Evolutionary conservation across 768 basidiomycete genomes (phyloP).

Genomic region (Krasilnikovozyma curviuscula): DNA sequence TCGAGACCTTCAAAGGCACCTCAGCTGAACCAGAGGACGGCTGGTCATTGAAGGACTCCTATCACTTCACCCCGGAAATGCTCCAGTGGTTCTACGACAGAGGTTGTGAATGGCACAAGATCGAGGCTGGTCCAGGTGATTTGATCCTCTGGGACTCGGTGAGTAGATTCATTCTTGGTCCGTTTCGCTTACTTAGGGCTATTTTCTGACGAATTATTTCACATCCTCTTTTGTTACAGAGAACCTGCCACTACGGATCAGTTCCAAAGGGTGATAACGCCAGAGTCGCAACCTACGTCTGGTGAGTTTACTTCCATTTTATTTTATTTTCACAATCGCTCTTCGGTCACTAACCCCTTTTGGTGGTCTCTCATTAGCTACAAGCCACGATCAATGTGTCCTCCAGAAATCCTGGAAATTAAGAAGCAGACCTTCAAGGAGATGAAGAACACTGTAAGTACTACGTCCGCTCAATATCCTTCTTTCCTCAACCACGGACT

Average conservation of each 20-base stretch:
- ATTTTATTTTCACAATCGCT: neutral
- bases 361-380: neutral
- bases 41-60: slow-evolving; percentile 16
- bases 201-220: too few species aligned
- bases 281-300: slow-evolving; percentile 18
- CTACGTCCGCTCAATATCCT: neutral
- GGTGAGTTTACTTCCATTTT: slow-evolving; percentile 5
- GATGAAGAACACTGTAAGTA: neutral
- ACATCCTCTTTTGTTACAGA: neutral
- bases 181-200: too few species aligned
- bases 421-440: slow-evolving; percentile 1
- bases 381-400: slow-evolving; percentile 6
- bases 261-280: slow-evolving; percentile 14
- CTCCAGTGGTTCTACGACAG: slow-evolving; percentile 26
- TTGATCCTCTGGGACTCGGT: slow-evolving; percentile 23
- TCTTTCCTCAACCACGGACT: neutral
- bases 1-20: slow-evolving; percentile 20
- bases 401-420: neutral
- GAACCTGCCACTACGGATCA: slow-evolving; percentile 18
- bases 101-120: slow-evolving; percentile 26
- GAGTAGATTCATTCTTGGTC: neutral
- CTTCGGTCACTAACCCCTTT: neutral
- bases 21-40: slow-evolving; percentile 14
- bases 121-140: slow-evolving; percentile 23
- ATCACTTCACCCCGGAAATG: slow-evolving; percentile 16